Evolutionary conservation across 73 alveolate species (phyloP), one percentile per base, ranked within the genome.

Genomic region (Paramecium primaurelia): DNA sequence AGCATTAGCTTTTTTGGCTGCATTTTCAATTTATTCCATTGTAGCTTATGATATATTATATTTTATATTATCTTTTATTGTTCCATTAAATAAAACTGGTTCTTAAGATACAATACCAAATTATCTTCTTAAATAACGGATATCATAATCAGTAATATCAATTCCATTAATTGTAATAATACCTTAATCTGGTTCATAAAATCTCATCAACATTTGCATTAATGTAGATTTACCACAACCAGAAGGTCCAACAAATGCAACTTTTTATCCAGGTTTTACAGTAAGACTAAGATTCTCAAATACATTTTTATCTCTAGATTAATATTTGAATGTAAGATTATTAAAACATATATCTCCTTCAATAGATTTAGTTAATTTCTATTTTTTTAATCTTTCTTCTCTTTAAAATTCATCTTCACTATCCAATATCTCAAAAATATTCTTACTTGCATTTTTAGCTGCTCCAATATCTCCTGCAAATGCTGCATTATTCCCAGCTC

Each of bases 211-310:
- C 77, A 98, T 86, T 89, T 96, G 91, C 75, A 98, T 95, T 49
- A 97, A 96, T 8, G 99, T 97, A 44, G 98, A 92, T 94, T 97
- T 97, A 16, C 99, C 99, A 89, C 98, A 97, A 20, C 99, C 99
- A 36, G 98, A 93, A 20, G 97, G 92, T 6, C 99, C 99, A 40
- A 96, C 98, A 47, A 97, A 86, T 5, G 99, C 99, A 12, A 95
- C 93, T 18, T 94, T 93, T 75, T 96, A 89, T 14, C 98, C 99
- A 38, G 86, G 92, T 45, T 93, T 80, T 51, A 97, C 89, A 20
- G 42, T 77, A 8, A 95, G 86, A 26, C 89, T 60, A 18, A 96
- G 64, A 40, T 93, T 77, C 20, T 93, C 92, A 45, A 95, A 84
- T 1, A 86, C 92, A 38, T 45, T 42, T 20, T 34, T 59, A 42